Conservation (phyloP, 2,329 filamentous ascomycete genomes). For the Aquanectria penicillioides region DNA sequence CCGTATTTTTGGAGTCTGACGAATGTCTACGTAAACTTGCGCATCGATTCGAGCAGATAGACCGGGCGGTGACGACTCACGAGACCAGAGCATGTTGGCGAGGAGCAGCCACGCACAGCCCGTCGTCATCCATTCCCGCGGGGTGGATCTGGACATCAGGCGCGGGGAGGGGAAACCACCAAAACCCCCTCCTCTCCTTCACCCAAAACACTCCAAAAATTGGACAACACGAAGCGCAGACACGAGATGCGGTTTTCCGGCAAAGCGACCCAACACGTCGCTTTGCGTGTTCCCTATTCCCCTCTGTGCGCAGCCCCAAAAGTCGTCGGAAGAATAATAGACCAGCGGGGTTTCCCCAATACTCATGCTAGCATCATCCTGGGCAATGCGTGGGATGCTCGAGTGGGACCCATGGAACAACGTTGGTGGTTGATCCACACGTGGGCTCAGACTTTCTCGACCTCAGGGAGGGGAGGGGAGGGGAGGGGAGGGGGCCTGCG, state of each 20-base stretch:
- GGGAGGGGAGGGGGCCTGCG: neutral
- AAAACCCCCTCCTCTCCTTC: too few species aligned
- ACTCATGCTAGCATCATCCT: conserved; percentile 2
- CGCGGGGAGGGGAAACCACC: neutral
- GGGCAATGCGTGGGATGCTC: neutral
- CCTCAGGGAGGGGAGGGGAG: neutral
- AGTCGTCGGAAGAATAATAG: neutral
- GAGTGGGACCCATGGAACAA: too few species aligned
- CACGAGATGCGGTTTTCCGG: neutral
- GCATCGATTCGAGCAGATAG: neutral
- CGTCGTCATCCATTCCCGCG: conserved; percentile 16
- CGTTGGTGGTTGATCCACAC: conserved; percentile 7
- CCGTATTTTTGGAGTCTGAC: neutral
- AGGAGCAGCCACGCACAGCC: conserved; percentile 5
- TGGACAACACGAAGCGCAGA: neutral
- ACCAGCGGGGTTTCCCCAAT: neutral
- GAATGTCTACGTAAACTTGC: conserved; percentile 12
- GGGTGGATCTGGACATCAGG: conserved; percentile 2
- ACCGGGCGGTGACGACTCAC: neutral
- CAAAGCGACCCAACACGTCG: neutral
- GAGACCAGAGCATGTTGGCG: neutral
- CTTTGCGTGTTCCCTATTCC: neutral
- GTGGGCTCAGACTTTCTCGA: conserved; percentile 1
- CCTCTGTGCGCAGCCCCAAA: neutral
- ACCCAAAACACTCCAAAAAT: too few species aligned